Evolutionary conservation across 1,139 yeast genomes (phyloP), one percentile per base, ranked within the genome.

Genomic region (Pneumocystis wakefieldiae): DNA sequence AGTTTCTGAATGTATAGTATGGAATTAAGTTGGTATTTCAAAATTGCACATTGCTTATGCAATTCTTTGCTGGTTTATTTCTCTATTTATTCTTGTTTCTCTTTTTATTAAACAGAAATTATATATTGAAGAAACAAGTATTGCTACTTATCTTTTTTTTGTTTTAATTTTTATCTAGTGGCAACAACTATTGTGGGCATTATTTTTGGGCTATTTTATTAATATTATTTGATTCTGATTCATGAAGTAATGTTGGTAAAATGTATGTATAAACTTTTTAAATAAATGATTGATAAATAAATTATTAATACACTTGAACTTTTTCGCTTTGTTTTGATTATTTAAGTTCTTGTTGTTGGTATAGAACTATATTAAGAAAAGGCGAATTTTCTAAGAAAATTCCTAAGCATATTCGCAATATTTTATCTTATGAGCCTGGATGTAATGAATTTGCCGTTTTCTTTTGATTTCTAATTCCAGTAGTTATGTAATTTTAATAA

Each of bases 371-470:
- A 24, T 97, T 92, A 28, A 97, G 98, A 77, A 88, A 88, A 71
- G 97, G 98, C 68, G 90, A 91, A 71, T 92, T 92, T 73, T 97
- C 98, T n/a, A 84, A 83, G 72, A 82, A 97, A 67, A 97, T 92
- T 15, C 98, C 98, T 0, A 97, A 97, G 6, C 97, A 92, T 75
- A 81, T 92, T 74, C 80, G 98, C 73, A 91, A 92, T 71, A 76
- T 92, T 62, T 76, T 92, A 59, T 83, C 94, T 38, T 97, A 97
- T 0, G 98, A 92, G 72, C 89, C 97, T 0, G 97, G 96, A 10
- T 91, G 97, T 75, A 92, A 92, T 74, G 98, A 92, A 63, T 87
- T 92, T 94, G 97, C 98, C 0, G 91, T 90, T 73, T 98, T 98
- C 0, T 92, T 92, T 72, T 88, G 29, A 90, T 58, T 90, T 80